Base-by-base conservation (phyloP, 2,329 filamentous ascomycete genomes). In the Sclerotinia borealis region DNA sequence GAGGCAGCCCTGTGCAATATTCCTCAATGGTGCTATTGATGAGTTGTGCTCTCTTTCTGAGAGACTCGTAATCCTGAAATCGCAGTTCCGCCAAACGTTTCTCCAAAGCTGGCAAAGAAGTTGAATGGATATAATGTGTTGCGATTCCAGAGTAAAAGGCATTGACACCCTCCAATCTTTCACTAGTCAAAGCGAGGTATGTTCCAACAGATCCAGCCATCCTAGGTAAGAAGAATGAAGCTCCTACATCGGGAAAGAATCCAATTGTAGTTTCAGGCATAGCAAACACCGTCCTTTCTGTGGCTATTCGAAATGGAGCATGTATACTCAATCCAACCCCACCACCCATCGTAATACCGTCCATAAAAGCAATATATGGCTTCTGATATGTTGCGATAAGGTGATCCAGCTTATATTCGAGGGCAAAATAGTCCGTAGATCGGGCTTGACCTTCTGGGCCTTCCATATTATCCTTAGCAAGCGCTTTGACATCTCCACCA, bases 251-350 rank as follows among this genome's bases (percentile, higher is more conserved):
- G 8, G 96, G 95, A 82, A 99, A 99, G 82, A 98, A 97, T 45
- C 95, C 95, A 73, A 99, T 99, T 10, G 87, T 96, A 4, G 95
- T 99, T 79, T 99, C 95, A 36, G 95, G 95, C 95, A 99, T 99
- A 70, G 96, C 93, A 73, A 99, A 98, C 54, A 96, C 79, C 7
- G 95, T 99, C 74, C 89, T 89, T 78, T 99, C 95, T 3, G 95
- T 99, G 43, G 95, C 95, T 74, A 99, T 96, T 65, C 95, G 85
- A 83, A 99, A 93, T 3, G 95, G 96, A 2, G 95, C 93, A 77
- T 99, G 96, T 59, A 96, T 85, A 76, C 91, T 96, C 63, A 99
- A 84, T 8, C 95, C 95, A 60, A 98, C 95, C 69, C 95, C 95
- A 63, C 95, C 95, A 63, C 95, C 95, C 95, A 99, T 99, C 59